Conservation (phyloP, 2,329 filamentous ascomycete genomes). For the Fusarium phyllophilum region DNA sequence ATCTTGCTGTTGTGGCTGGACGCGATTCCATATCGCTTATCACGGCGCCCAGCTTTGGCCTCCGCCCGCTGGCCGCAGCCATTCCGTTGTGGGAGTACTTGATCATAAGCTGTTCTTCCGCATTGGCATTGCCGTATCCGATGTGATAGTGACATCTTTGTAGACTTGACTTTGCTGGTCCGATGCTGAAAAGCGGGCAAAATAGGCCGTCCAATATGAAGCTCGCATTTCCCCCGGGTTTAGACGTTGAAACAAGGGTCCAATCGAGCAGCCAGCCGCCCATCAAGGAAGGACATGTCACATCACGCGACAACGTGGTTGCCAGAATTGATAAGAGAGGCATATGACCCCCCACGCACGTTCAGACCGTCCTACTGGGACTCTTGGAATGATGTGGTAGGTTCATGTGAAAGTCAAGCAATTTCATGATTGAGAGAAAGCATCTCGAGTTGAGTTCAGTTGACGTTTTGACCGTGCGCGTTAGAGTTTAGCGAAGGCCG, state of each 20-base stretch:
- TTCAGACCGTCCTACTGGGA: slow-evolving; percentile 33
- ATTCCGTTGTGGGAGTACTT: neutral
- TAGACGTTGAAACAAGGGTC: slow-evolving; percentile 33
- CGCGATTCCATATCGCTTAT: slow-evolving; percentile 3
- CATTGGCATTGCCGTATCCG: neutral
- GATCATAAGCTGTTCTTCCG: neutral
- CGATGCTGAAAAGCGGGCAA: slow-evolving; percentile 26
- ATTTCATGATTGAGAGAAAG: neutral
- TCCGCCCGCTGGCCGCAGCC: neutral
- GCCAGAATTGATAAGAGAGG: slow-evolving; percentile 30
- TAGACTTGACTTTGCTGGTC: slow-evolving; percentile 16
- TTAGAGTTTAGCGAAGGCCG: slow-evolving; percentile 11
- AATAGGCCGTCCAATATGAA: slow-evolving; percentile 32
- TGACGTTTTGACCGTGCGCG: neutral
- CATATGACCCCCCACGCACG: slow-evolving; percentile 21
- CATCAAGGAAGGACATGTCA: slow-evolving; percentile 7
- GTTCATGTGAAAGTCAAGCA: neutral
- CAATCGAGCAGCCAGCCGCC: slow-evolving; percentile 13
- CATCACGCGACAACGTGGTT: slow-evolving; percentile 43
- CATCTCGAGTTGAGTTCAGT: neutral
- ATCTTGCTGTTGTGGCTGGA: slow-evolving; percentile 16
- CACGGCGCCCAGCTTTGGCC: slow-evolving; percentile 1
- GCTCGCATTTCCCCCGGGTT: slow-evolving; percentile 35
- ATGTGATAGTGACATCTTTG: neutral
- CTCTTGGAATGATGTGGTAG: slow-evolving; percentile 1